These are phyloP conservation scores for Colletotrichum acutatum DNA, from an alignment of 2,329 filamentous ascomycete genomes.

Conservation along the genomic window DNA sequence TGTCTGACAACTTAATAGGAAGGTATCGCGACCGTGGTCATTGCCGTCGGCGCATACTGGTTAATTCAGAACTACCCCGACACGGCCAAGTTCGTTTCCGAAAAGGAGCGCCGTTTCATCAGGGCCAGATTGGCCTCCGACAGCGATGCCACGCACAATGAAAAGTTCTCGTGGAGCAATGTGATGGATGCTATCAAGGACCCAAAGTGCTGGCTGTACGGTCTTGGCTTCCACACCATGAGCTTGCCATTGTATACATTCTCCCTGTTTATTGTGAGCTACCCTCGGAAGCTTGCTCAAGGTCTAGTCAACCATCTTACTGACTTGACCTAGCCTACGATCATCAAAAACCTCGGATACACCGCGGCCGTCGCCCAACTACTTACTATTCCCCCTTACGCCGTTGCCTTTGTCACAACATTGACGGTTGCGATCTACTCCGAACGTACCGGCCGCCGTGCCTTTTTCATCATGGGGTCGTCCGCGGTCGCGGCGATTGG, in stretches of 20 bases:
- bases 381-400: constrained; percentile 72
- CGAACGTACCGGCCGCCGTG: constrained; percentile 66
- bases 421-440: constrained; percentile 68
- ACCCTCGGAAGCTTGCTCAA: background rate
- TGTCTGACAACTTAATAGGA: constrained; percentile 58
- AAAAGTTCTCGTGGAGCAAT: constrained; percentile 75
- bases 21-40: constrained; percentile 64
- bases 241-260: constrained; percentile 70
- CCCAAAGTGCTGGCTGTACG: constrained; percentile 79
- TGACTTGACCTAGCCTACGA: constrained; percentile 53
- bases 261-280: constrained; percentile 62
- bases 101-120: constrained; percentile 66
- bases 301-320: background rate
- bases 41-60: constrained; percentile 61
- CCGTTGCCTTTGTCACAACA: constrained; percentile 70
- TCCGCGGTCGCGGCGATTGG: constrained; percentile 68
- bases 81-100: constrained; percentile 66
- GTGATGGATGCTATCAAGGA: constrained; percentile 73
- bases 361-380: constrained; percentile 64
- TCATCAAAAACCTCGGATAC: constrained; percentile 66
- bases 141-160: constrained; percentile 75
- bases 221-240: constrained; percentile 77
- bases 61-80: constrained; percentile 76
- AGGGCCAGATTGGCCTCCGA: constrained; percentile 73
- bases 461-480: constrained; percentile 71